Evolutionary conservation across 2,329 filamentous ascomycete species (phyloP).

Genomic region (Beauveria caledonica): DNA sequence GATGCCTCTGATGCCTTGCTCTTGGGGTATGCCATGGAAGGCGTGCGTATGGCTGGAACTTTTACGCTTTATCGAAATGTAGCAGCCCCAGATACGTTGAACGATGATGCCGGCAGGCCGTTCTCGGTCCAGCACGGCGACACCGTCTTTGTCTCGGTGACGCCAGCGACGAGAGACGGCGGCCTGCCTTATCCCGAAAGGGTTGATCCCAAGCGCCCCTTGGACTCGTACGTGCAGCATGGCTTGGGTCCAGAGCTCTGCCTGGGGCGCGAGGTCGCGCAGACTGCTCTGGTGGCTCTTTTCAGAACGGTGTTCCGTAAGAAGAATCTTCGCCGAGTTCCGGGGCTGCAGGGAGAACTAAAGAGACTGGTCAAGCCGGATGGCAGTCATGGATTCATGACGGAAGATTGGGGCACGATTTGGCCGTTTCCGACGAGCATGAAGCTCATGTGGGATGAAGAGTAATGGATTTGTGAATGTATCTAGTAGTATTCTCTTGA

Average conservation of each 20-base stretch:
- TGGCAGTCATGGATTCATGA: slow-evolving; percentile 53
- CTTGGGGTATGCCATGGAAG: slow-evolving; percentile 64
- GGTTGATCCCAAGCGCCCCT: slow-evolving; percentile 55
- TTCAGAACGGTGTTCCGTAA: slow-evolving; percentile 56
- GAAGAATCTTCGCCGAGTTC: slow-evolving; percentile 51
- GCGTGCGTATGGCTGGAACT: slow-evolving; percentile 57
- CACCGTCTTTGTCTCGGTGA: slow-evolving; percentile 56
- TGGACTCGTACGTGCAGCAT: slow-evolving; percentile 58
- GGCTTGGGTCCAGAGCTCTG: slow-evolving; percentile 54
- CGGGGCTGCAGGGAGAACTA: slow-evolving; percentile 56
- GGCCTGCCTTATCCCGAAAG: slow-evolving; percentile 52
- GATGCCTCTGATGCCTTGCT: slow-evolving; percentile 55
- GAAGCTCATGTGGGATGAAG: slow-evolving; percentile 43
- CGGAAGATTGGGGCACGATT: slow-evolving; percentile 52
- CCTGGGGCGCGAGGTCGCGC: slow-evolving; percentile 51
- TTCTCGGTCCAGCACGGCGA: slow-evolving; percentile 47
- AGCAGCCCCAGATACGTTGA: slow-evolving; percentile 34
- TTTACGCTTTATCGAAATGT: slow-evolving; percentile 54
- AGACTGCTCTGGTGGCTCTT: slow-evolving; percentile 58
- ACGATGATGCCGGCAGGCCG: slow-evolving; percentile 43
- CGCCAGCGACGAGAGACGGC: slow-evolving; percentile 46
- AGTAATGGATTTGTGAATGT: not conserved
- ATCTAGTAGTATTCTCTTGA: not conserved
- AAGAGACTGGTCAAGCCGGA: slow-evolving; percentile 53
- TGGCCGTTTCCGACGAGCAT: slow-evolving; percentile 43